Evolutionary conservation across 2,329 filamentous ascomycete genomes (phyloP), one percentile per base, ranked within the genome.

Genomic region (Beauveria australis): DNA sequence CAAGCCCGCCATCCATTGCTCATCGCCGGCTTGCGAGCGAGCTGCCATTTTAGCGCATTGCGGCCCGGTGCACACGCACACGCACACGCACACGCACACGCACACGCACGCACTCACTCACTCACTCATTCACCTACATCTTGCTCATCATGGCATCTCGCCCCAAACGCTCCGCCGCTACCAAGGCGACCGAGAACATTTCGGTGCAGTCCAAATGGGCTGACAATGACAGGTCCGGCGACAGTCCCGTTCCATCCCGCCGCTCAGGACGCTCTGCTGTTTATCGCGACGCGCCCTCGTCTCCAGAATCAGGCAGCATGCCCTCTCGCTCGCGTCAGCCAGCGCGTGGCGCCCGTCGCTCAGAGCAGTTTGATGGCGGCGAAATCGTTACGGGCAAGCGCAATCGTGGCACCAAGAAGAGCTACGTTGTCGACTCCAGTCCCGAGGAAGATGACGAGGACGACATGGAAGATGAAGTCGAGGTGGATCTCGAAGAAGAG

Each of bases 371-470:
- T 57, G 72, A 72, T 26, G 76, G 75, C 26, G 76, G 77, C 33
- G 77, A 81, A 65, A 79, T 81, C 53, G 69, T 81, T 19, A 72
- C 76, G 28, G 78, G 79, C 43, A 81, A 80, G 66, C 76, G 82
- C 53, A 82, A 80, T 61, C 78, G 81, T 9, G 80, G 79, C 6
- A 77, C 76, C 19, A 82, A 83, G 72, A 85, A 84, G 72, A 84
- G 78, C 65, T 85, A 85, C 59, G 80, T 84, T 41, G 79, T 86
- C 26, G 82, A 84, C 63, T 82, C 79, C 43, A 79, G 78, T 59
- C 76, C 75, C 43, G 76, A 78, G n/a, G 76, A 78, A n/a, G 76
- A 78, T 26, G 76, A 77, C 3, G 77, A 78, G 2, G 75, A 70
- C 18, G 73, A 73, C 0, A 71, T 76, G 9, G 75, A 75, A 9